Evolutionary conservation across 441 rosid genomes (phyloP).

Genomic region (Macaranga tanarius): DNA sequence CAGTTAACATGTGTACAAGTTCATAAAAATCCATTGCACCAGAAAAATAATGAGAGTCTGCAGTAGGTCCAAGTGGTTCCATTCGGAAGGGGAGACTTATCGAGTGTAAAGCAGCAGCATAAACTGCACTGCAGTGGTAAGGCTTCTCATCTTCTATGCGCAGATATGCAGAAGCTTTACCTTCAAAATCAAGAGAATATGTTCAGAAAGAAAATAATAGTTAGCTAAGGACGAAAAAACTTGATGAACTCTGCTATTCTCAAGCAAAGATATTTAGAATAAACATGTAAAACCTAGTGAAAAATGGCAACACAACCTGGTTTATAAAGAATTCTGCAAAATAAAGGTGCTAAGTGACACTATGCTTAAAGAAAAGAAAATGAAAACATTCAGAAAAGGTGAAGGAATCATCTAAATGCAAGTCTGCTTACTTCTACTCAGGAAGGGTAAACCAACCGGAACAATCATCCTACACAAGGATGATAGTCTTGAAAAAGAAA

Average conservation of each 20-base stretch:
- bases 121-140: conserved; percentile 73
- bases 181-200: conserved; percentile 33
- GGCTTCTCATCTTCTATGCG: conserved; percentile 62
- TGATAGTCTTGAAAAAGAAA: conserved; percentile 71
- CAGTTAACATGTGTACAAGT: conserved; percentile 53
- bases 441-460: conserved; percentile 73
- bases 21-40: conserved; percentile 63
- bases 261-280: neutral
- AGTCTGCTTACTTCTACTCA: conserved; percentile 54
- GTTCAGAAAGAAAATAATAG: neutral
- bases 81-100: conserved; percentile 66
- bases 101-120: conserved; percentile 83
- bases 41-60: conserved; percentile 43
- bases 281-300: neutral
- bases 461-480: conserved; percentile 66
- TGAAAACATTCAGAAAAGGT: conserved; percentile 4
- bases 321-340: conserved; percentile 11
- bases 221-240: neutral
- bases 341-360: neutral
- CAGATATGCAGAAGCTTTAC: conserved; percentile 61
- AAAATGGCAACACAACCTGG: conserved; percentile 8
- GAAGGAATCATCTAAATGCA: conserved; percentile 9
- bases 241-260: neutral
- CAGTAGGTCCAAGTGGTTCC: conserved; percentile 49
- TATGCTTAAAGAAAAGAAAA: conserved; percentile 3